A percentile compares a stretch with the other conserved stretches of the same genome.
Conservation (phyloP, 2,329 filamentous ascomycete species). For the Fusarium sp. region DNA sequence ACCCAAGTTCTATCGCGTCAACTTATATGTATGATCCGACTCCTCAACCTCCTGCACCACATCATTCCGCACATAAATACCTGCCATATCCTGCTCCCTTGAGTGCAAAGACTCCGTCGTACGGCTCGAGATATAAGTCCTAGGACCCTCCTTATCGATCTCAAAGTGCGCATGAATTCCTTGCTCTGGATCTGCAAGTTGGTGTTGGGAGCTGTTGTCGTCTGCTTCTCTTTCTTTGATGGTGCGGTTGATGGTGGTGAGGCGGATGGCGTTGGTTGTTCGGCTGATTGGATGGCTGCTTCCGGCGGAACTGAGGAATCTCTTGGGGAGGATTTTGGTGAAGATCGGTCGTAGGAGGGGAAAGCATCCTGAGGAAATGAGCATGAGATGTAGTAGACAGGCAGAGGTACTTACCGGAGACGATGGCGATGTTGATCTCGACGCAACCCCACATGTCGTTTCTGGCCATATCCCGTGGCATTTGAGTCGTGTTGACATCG, state of each 20-base stretch:
- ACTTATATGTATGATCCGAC: neutral
- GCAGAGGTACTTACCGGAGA: slow-evolving; percentile 15
- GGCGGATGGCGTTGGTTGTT: slow-evolving; percentile 24
- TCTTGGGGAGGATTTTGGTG: slow-evolving; percentile 33
- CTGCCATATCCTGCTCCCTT: slow-evolving; percentile 10
- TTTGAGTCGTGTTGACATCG: slow-evolving; percentile 31
- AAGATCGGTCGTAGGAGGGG: slow-evolving; percentile 42
- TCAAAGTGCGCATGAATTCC: slow-evolving; percentile 31
- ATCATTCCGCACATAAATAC: slow-evolving; percentile 35
- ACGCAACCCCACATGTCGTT: slow-evolving; percentile 38
- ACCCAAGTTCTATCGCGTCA: slow-evolving; percentile 9
- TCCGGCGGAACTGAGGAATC: slow-evolving; percentile 37
- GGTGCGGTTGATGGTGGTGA: slow-evolving; percentile 35
- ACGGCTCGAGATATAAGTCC: slow-evolving; percentile 28
- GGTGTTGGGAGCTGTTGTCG: slow-evolving; percentile 40
- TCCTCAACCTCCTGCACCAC: slow-evolving; percentile 34
- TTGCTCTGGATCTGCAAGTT: slow-evolving; percentile 35
- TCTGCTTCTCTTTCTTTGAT: slow-evolving; percentile 37
- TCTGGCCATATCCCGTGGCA: slow-evolving; percentile 34
- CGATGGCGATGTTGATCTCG: slow-evolving; percentile 40
- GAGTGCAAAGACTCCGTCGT: slow-evolving; percentile 5
- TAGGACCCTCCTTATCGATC: slow-evolving; percentile 18
- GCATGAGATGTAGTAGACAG: accelerated
- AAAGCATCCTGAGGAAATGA: slow-evolving; percentile 22
- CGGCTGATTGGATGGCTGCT: slow-evolving; percentile 41